Conservation (phyloP, 805 yeast genomes). For the Candida easanensis region DNA sequence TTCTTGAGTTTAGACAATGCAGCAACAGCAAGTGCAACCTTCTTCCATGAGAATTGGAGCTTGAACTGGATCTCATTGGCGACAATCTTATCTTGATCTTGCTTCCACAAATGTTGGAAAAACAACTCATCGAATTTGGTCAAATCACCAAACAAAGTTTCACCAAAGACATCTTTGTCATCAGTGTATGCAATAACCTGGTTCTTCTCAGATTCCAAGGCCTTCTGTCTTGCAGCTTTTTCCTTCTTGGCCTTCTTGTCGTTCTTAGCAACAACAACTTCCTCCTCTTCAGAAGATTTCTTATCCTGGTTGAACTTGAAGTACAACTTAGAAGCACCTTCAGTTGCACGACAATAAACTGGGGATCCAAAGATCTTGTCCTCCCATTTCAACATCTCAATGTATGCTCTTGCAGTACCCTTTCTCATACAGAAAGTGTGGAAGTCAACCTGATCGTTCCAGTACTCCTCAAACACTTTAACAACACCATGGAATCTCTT, state of each 20-base stretch:
- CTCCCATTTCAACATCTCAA: constrained; percentile 79
- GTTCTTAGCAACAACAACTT: constrained; percentile 41
- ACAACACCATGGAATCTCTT: constrained; percentile 72
- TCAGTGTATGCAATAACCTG: constrained; percentile 37
- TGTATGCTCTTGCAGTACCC: constrained; percentile 85
- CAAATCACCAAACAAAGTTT: constrained; percentile 40
- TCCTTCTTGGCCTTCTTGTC: constrained; percentile 57
- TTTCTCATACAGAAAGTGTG: constrained; percentile 88
- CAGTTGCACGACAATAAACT: constrained; percentile 64
- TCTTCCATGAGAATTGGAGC: constrained; percentile 22
- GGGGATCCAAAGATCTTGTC: constrained; percentile 70
- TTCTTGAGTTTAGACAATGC: constrained; percentile 23
- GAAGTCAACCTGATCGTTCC: constrained; percentile 88
- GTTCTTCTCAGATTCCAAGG: constrained; percentile 50
- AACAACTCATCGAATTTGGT: constrained; percentile 43
- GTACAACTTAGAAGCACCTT: constrained; percentile 59
- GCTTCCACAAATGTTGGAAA: constrained; percentile 36
- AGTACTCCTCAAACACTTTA: constrained; percentile 66
- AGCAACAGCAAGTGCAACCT: constrained; percentile 24
- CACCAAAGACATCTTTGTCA: constrained; percentile 63
- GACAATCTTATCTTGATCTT: constrained; percentile 40
- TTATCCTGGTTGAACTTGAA: constrained; percentile 29
- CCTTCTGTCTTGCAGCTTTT: constrained; percentile 38
- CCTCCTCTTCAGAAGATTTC: constrained; percentile 10
- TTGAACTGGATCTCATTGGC: constrained; percentile 25